Conservation (phyloP, 2,329 filamentous ascomycete species). For the Eurotiales sp. region DNA sequence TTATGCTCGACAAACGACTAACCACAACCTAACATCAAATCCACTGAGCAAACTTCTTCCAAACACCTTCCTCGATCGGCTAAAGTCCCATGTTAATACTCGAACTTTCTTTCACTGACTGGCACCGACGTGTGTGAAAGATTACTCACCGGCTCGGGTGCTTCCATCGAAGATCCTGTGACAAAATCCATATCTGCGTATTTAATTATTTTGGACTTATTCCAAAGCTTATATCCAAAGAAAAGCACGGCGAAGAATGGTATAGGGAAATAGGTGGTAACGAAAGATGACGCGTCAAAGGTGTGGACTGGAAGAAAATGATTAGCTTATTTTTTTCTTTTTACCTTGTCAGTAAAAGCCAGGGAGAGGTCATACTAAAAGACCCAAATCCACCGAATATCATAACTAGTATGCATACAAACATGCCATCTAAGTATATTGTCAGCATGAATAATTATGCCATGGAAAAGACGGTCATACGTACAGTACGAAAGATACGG, state of each 20-base stretch:
- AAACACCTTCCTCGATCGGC: too few species aligned
- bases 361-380: constrained; percentile 17
- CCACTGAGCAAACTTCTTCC: too few species aligned
- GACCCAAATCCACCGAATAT: constrained; percentile 24
- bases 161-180: constrained; percentile 20
- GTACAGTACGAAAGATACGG: constrained; percentile 60
- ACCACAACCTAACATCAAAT: too few species aligned
- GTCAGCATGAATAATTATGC: neutral
- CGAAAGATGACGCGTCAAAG: constrained; percentile 20
- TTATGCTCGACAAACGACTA: too few species aligned
- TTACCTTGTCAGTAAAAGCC: neutral
- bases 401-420: constrained; percentile 20
- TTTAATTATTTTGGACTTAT: constrained; percentile 20
- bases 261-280: constrained; percentile 23
- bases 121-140: neutral
- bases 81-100: too few species aligned
- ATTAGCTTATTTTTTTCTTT: neutral
- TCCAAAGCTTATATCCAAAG: constrained; percentile 20
- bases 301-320: constrained; percentile 13
- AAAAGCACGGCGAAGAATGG: constrained; percentile 20
- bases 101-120: too few species aligned
- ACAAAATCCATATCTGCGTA: constrained; percentile 22
- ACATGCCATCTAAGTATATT: constrained; percentile 16
- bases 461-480: neutral
- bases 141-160: constrained; percentile 16